Evolutionary conservation across 768 basidiomycete species (phyloP).

Genomic region (Collybiopsis confluens): DNA sequence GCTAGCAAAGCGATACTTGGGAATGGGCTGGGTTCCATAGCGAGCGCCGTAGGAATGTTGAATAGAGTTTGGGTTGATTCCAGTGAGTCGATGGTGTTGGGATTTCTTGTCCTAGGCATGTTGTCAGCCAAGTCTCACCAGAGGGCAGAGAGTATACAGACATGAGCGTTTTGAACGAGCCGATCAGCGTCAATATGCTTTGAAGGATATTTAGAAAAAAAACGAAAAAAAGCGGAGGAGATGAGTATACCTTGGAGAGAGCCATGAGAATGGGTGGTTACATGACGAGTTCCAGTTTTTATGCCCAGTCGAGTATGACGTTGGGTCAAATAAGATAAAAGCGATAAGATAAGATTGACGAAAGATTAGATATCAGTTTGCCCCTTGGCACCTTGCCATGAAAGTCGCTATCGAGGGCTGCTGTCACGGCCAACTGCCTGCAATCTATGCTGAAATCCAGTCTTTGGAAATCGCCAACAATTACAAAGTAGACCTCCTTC

Average conservation of each 20-base stretch:
- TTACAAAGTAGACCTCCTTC: constrained; percentile 76
- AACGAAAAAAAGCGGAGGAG: not conserved
- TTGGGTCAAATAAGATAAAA: too few species aligned
- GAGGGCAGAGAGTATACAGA: constrained; percentile 20
- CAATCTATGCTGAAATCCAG: constrained; percentile 72
- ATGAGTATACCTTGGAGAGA: constrained; percentile 48
- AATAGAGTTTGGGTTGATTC: constrained; percentile 25
- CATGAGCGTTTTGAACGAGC: constrained; percentile 56
- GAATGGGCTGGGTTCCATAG: constrained; percentile 64
- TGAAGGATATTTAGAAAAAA: constrained; percentile 5
- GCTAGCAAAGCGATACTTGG: constrained; percentile 59
- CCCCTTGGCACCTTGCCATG: too few species aligned
- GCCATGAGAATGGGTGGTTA: constrained; percentile 39
- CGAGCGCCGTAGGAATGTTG: constrained; percentile 54
- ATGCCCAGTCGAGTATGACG: too few species aligned
- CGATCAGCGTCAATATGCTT: constrained; percentile 68
- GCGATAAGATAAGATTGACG: too few species aligned
- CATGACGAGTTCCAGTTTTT: not conserved
- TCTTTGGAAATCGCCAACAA: constrained; percentile 55
- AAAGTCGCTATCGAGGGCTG: constrained; percentile 92
- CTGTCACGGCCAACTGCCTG: constrained; percentile 90
- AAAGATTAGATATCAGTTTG: too few species aligned
- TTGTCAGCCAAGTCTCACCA: too few species aligned
- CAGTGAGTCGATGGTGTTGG: constrained; percentile 31
- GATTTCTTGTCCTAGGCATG: constrained; percentile 45